Base-by-base conservation (phyloP, 1,139 yeast genomes). In the Casaregolazyma lundiana region DNA sequence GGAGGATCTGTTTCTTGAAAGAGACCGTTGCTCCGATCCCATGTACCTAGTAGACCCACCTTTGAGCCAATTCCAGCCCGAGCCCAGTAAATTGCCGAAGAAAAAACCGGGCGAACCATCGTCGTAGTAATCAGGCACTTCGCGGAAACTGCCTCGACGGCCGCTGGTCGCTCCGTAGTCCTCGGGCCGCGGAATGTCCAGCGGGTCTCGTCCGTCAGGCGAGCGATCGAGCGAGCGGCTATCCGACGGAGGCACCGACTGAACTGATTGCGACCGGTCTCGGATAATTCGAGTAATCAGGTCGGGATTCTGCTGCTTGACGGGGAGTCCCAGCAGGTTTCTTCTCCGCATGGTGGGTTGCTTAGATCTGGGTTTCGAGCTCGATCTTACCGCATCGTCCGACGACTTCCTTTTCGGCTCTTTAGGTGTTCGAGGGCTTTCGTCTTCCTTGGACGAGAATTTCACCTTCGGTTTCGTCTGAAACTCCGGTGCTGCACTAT, bases 101-200 rank as follows among this genome's bases (percentile, higher is more conserved):
- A 40, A 19, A 24, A 26, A 26, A 4, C 32, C 32, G 15, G 32
- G 32, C 2, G 32, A 26, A n/a, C 32, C 13, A 4, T 11, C 16
- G 20, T 16, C 19, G 15, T 16, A 3, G 19, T 22, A 38, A 4
- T n/a, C 29, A 9, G 40, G 40, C 13, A 36, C 40, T 35, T 42
- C 35, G 8, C 41, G 39, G 16, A 35, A 13, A 36, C 45, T 42
- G n/a, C 40, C 45, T 20, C 36, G 41, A 6, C 45, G 39, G 19
- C 18, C 18, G 19, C 37, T 16, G 6, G 24, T 32, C 2, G 20
- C 40, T 2, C 45, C 45, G 36, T 42, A 42, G 22, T 42, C 22
- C 15, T 42, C 45, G 7, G 45, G 45, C 9, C 19, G 26, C n/a
- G 45, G 45, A n/a, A 42, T 22, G 16, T 42, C 40, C 2, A 42